Conservation (phyloP, 495 filamentous ascomycete species). For the Neurospora tetrasperma region DNA sequence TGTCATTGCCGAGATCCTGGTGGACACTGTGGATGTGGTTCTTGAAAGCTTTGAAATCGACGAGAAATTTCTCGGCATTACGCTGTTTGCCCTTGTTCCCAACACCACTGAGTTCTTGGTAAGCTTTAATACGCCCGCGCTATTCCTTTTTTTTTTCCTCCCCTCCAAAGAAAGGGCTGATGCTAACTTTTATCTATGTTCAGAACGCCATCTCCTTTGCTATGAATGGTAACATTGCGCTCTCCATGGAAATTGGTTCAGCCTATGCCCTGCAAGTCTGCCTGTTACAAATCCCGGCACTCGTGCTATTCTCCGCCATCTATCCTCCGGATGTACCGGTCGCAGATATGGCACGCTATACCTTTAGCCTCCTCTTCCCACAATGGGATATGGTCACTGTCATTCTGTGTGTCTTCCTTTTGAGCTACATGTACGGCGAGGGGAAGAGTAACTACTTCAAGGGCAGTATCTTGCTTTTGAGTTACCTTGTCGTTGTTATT, state of each 20-base stretch:
- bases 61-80: constrained; percentile 97
- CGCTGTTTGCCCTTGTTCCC: constrained; percentile 90
- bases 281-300: constrained; percentile 87
- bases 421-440: constrained; percentile 97
- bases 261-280: constrained; percentile 97
- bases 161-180: neutral
- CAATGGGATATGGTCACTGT: constrained; percentile 99
- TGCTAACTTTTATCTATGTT: constrained; percentile 23
- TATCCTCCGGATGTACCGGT: constrained; percentile 28
- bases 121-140: constrained; percentile 21
- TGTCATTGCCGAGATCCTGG: constrained; percentile 90
- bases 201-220: constrained; percentile 98
- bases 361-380: constrained; percentile 91
- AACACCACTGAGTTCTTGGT: constrained; percentile 98
- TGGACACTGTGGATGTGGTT: constrained; percentile 92
- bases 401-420: constrained; percentile 91
- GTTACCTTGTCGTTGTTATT: constrained; percentile 83
- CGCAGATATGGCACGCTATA: constrained; percentile 57
- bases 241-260: constrained; percentile 98
- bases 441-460: constrained; percentile 94
- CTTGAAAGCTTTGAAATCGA: constrained; percentile 82
- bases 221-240: constrained; percentile 99
- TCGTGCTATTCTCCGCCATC: constrained; percentile 80
- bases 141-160: too few relatives aligned
- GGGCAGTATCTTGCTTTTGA: constrained; percentile 86